These are phyloP conservation scores for Aureobasidium vineae DNA, from an alignment of 2,329 filamentous ascomycete species.

Conservation along the genomic window DNA sequence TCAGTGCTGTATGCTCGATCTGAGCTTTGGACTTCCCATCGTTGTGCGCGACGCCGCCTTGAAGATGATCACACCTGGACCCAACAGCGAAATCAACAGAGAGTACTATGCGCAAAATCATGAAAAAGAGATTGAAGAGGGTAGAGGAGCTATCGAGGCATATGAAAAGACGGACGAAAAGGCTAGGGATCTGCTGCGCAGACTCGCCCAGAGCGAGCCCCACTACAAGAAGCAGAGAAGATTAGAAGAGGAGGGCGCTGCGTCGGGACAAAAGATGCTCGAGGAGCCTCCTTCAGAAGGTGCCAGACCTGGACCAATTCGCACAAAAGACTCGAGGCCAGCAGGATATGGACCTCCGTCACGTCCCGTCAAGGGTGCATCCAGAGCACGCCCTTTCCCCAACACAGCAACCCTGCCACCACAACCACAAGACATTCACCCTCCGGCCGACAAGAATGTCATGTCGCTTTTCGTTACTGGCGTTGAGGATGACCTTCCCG, in stretches of 20 bases:
- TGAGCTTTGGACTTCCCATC: slow-evolving; percentile 93
- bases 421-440: slow-evolving; percentile 78
- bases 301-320: slow-evolving; percentile 66
- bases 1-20: slow-evolving; percentile 97
- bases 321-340: slow-evolving; percentile 61
- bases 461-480: slow-evolving; percentile 94
- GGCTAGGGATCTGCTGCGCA: slow-evolving; percentile 78
- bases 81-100: slow-evolving; percentile 86
- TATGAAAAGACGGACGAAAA: slow-evolving; percentile 98
- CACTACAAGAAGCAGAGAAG: slow-evolving; percentile 88
- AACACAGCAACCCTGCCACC: slow-evolving; percentile 72
- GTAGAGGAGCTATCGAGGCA: slow-evolving; percentile 73
- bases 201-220: slow-evolving; percentile 87
- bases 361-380: slow-evolving; percentile 46
- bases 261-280: slow-evolving; percentile 43
- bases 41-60: slow-evolving; percentile 92
- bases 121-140: slow-evolving; percentile 92
- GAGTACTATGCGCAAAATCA: slow-evolving; percentile 99
- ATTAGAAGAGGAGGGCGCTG: slow-evolving; percentile 59
- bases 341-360: slow-evolving; percentile 32
- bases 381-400: slow-evolving; percentile 59
- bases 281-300: slow-evolving; percentile 41
- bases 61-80: slow-evolving; percentile 96
- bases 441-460: slow-evolving; percentile 79
- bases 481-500: slow-evolving; percentile 91